Base-by-base conservation (phyloP, 306 rosid genomes). In the Dalbergia cochinchinensis region DNA sequence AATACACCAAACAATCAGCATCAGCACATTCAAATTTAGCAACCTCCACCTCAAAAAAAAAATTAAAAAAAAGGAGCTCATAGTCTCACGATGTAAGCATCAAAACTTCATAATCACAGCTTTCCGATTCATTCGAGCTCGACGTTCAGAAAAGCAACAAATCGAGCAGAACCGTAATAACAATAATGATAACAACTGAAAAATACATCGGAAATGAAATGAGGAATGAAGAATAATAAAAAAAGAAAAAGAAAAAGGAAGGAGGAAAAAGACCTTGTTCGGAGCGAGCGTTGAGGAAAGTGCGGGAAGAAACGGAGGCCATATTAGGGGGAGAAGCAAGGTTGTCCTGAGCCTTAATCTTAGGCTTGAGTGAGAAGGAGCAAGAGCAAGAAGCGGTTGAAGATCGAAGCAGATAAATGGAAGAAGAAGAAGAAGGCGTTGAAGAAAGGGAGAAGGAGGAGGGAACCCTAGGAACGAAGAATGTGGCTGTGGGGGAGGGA, bases 231-330 rank as follows among this genome's bases (percentile, higher is more conserved):
- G 18, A 4, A 58, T 26, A 26, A 2, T 26, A 26, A 26, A 26
- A 26, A 2, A 26, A 26, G 3, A 8, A 61, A 57, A 8, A 1
- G 11, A 4, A 57, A 13, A 7, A 9, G 9, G 63, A 0, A 10
- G 64, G 11, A 0, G 15, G 12, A 54, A 66, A 7, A 12, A 8
- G 69, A 87, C 90, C 90, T 78, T 84, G 82, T 55, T 87, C 90
- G 37, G 75, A 55, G 35, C n/a, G 61, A 65, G 86, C 86, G 39
- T 78, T 58, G 74, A 87, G 90, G 71, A 87, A 84, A 44, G 80
- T 84, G 16, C 86, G 82, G 5, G 88, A 69, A 33, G 85, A 87
- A 47, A 77, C 81, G 12, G 89, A 73, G 12, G 68, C n/a, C 82
- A 77, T 73, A n/a, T 63, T 69, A 8, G 69, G 1, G 15, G 73